These are phyloP conservation scores for Glaciozyma antarctica DNA, from an alignment of 768 basidiomycete species.

Conservation along the genomic window DNA sequence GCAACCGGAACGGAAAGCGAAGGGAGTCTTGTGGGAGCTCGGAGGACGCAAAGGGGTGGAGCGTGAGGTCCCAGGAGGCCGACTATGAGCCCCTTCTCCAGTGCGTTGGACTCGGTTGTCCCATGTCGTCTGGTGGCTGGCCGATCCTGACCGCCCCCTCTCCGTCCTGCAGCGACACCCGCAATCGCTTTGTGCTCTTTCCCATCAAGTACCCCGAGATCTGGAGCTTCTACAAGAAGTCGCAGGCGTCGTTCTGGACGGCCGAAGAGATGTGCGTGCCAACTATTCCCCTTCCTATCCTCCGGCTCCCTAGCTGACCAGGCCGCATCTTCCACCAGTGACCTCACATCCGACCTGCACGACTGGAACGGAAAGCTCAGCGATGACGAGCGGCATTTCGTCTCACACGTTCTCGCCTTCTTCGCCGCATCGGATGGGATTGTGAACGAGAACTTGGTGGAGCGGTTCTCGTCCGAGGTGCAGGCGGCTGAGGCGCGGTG, in stretches of 20 bases:
- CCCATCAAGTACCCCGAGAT: slow-evolving; percentile 94
- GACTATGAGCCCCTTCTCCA: too few relatives aligned
- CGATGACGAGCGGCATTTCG: slow-evolving; percentile 53
- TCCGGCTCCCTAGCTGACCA: neutral
- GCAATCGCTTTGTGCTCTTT: slow-evolving; percentile 67
- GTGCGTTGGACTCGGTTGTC: too few relatives aligned
- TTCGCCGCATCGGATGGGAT: slow-evolving; percentile 93
- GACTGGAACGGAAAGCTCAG: slow-evolving; percentile 42
- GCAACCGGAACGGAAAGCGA: too few relatives aligned
- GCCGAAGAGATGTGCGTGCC: slow-evolving; percentile 60
- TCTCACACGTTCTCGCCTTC: slow-evolving; percentile 85
- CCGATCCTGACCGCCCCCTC: too few relatives aligned
- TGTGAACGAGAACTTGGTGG: slow-evolving; percentile 87
- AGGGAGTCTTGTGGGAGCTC: too few relatives aligned
- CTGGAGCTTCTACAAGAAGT: slow-evolving; percentile 93
- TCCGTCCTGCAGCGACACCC: neutral
- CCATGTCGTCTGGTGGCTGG: too few relatives aligned
- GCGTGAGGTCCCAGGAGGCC: too few relatives aligned
- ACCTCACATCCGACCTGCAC: slow-evolving; percentile 39
- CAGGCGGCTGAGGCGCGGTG: slow-evolving; percentile 83
- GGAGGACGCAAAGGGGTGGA: too few relatives aligned
- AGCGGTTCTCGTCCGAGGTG: slow-evolving; percentile 77
- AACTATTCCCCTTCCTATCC: too few relatives aligned
- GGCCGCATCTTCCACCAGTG: slow-evolving; percentile 1
- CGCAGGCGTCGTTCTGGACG: slow-evolving; percentile 89